Conservation (phyloP, 2,329 filamentous ascomycete genomes). For the Fusarium camptoceras region DNA sequence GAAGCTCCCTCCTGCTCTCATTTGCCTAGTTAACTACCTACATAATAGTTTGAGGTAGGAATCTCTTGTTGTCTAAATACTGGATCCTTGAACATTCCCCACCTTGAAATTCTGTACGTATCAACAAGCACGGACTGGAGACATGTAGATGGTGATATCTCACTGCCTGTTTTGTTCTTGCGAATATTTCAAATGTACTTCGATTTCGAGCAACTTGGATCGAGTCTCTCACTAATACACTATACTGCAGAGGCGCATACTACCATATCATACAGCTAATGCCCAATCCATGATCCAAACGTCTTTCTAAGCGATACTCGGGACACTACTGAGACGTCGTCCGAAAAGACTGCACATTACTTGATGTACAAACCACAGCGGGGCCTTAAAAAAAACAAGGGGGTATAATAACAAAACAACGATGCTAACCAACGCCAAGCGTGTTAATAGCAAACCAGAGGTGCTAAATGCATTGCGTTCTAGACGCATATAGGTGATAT, state of each 20-base stretch:
- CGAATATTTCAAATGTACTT: neutral
- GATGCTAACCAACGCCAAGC: slow-evolving; percentile 34
- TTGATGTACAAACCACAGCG: slow-evolving; percentile 12
- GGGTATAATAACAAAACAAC: slow-evolving; percentile 46
- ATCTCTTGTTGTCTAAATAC: neutral
- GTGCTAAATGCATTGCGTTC: slow-evolving; percentile 12
- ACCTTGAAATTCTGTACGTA: neutral
- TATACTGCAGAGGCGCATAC: slow-evolving; percentile 8
- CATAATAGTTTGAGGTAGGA: neutral
- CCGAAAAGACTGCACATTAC: slow-evolving; percentile 1
- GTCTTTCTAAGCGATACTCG: neutral
- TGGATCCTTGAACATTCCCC: neutral
- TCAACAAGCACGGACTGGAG: neutral
- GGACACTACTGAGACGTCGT: neutral
- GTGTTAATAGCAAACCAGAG: slow-evolving; percentile 17
- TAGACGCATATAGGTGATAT: slow-evolving; percentile 29
- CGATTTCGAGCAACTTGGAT: slow-evolving; percentile 10
- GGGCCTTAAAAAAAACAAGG: slow-evolving; percentile 27
- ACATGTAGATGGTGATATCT: neutral
- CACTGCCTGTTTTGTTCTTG: neutral
- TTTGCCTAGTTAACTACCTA: neutral
- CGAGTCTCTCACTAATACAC: slow-evolving; percentile 9
- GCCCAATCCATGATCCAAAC: slow-evolving; percentile 8
- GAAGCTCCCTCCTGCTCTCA: neutral
- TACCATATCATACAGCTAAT: slow-evolving; percentile 2